Conservation (phyloP, 371 early-diverging fungal genomes). For the Polyrhizophydium stewartii region DNA sequence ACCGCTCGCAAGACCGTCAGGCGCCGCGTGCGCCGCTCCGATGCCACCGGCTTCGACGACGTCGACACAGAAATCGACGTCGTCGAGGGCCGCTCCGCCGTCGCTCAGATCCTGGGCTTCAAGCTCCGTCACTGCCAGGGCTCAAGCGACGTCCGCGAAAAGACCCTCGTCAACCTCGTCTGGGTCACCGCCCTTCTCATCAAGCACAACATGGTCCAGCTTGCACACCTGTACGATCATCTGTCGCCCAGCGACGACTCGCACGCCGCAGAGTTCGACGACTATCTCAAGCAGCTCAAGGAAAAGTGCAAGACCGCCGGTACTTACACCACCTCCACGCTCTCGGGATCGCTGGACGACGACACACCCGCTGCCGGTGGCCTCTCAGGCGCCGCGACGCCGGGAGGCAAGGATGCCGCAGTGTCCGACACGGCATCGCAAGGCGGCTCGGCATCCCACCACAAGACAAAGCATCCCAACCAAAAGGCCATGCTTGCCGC, state of each 20-base stretch:
- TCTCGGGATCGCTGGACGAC: slow-evolving; percentile 39
- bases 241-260: slow-evolving; percentile 58
- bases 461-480: slow-evolving; percentile 12
- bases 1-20: neutral
- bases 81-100: slow-evolving; percentile 6
- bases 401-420: neutral
- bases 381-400: neutral
- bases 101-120: slow-evolving; percentile 83
- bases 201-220: slow-evolving; percentile 56
- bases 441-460: neutral
- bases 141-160: slow-evolving; percentile 14
- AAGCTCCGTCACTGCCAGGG: slow-evolving; percentile 71
- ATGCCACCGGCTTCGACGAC: neutral
- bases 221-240: slow-evolving; percentile 74
- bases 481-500: slow-evolving; percentile 63
- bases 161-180: slow-evolving; percentile 25
- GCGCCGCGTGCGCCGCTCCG: neutral
- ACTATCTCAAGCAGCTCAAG: slow-evolving; percentile 49
- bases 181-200: slow-evolving; percentile 65
- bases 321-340: slow-evolving; percentile 16
- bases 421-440: neutral
- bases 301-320: slow-evolving; percentile 16
- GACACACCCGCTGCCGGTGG: slow-evolving; percentile 14
- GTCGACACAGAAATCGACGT: slow-evolving; percentile 4
- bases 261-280: slow-evolving; percentile 41